These are phyloP conservation scores for Cornus suecica DNA, from an alignment of 148 eudicot genomes.

Conservation along the genomic window DNA sequence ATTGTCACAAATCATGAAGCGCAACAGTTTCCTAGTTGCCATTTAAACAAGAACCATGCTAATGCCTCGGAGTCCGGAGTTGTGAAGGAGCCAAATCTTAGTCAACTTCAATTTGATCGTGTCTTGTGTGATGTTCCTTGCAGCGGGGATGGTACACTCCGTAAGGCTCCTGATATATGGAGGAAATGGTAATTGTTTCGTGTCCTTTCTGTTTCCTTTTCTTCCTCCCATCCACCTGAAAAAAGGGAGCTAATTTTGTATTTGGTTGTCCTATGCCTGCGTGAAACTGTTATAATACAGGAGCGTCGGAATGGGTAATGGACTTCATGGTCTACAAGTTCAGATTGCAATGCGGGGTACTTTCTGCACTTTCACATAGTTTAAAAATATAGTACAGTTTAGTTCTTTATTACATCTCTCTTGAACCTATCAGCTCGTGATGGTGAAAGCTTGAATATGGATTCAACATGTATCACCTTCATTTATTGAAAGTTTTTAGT, in stretches of 20 bases:
- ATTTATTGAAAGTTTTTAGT: not conserved
- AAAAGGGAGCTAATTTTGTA: not conserved
- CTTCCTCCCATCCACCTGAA: not conserved
- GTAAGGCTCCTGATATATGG: conserved; percentile 99
- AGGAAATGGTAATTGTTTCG: conserved; percentile 70
- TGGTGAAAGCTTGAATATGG: not conserved
- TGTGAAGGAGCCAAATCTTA: conserved; percentile 37
- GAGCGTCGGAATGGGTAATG: conserved; percentile 92
- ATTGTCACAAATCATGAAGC: conserved; percentile 98
- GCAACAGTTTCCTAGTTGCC: conserved; percentile 92
- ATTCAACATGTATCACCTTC: not conserved
- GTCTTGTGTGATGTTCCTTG: conserved; percentile 99
- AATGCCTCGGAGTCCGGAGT: conserved; percentile 31
- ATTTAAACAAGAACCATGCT: conserved; percentile 47
- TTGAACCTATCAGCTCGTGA: not conserved
- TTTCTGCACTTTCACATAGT: not conserved
- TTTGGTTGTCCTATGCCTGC: not conserved
- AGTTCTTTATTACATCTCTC: not conserved
- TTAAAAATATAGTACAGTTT: not conserved
- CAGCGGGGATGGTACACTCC: conserved; percentile 98
- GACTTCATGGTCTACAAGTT: conserved; percentile 80
- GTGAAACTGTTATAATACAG: conserved; percentile 32
- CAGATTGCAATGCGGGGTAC: conserved; percentile 96
- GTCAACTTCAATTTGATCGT: conserved; percentile 88
- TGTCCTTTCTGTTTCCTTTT: not conserved